Conservation (phyloP, 108 stramenopile genomes). For the Schizochytrium sp. region DNA sequence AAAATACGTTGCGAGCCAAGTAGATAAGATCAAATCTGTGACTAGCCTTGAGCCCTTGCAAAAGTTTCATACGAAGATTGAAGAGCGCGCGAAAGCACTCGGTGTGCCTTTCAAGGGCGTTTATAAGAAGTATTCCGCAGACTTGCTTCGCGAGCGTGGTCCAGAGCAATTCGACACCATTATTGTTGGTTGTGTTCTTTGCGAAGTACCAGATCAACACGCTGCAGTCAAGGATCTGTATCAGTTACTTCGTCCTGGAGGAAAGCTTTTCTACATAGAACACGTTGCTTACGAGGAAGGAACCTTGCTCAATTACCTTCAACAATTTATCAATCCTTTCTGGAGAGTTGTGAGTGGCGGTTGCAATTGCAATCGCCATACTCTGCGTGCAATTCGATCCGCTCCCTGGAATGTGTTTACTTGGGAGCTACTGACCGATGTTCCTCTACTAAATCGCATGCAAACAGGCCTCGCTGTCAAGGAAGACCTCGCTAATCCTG, state of each 20-base stretch:
- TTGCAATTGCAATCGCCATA: conserved; percentile 71
- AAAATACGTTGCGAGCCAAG: background rate
- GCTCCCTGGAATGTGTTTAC: conserved; percentile 67
- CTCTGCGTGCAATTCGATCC: conserved; percentile 58
- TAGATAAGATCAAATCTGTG: conserved; percentile 49
- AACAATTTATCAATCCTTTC: conserved; percentile 65
- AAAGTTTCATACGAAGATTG: conserved; percentile 64
- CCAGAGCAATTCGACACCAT: conserved; percentile 66
- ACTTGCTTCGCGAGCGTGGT: conserved; percentile 56
- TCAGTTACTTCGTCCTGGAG: conserved; percentile 61
- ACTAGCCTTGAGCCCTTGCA: conserved; percentile 66
- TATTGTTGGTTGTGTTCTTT: conserved; percentile 71
- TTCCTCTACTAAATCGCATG: conserved; percentile 57
- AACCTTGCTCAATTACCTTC: conserved; percentile 43
- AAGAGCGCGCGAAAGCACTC: conserved; percentile 26
- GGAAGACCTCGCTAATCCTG: too few relatives aligned
- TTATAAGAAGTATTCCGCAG: background rate
- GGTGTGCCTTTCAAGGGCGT: conserved; percentile 30
- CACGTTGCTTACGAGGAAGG: conserved; percentile 63
- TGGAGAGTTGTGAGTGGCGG: conserved; percentile 65
- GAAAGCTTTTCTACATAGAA: conserved; percentile 68
- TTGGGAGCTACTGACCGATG: conserved; percentile 62
- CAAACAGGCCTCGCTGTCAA: conserved; percentile 54
- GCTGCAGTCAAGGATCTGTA: conserved; percentile 60
- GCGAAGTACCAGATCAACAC: conserved; percentile 66